Evolutionary conservation across 2,329 filamentous ascomycete species (phyloP).

Genomic region (Bipolaris zeicola): DNA sequence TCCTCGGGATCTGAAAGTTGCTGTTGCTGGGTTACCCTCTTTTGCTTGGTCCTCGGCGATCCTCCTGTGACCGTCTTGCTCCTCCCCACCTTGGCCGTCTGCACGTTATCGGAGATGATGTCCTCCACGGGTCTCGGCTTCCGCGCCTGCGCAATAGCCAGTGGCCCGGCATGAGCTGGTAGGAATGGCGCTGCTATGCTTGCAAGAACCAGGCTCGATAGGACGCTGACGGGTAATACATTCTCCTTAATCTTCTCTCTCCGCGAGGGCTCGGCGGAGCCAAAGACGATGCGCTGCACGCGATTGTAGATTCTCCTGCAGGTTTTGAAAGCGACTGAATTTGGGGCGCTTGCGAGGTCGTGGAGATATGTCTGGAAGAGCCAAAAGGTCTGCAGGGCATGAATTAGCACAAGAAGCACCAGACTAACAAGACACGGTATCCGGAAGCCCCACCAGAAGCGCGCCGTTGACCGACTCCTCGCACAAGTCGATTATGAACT

Average conservation of each 20-base stretch:
- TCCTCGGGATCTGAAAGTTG: constrained; percentile 47
- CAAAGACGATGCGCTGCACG: constrained; percentile 86
- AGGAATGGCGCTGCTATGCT: constrained; percentile 76
- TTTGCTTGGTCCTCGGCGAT: constrained; percentile 51
- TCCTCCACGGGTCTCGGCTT: constrained; percentile 71
- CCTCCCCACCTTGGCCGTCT: constrained; percentile 63
- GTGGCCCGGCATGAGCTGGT: constrained; percentile 77
- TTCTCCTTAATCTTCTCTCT: constrained; percentile 83
- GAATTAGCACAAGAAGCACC: constrained; percentile 28
- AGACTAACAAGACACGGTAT: constrained; percentile 29
- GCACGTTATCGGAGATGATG: constrained; percentile 64
- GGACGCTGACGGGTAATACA: constrained; percentile 76
- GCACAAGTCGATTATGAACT: constrained; percentile 84
- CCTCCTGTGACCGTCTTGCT: constrained; percentile 70
- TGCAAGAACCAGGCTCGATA: constrained; percentile 79
- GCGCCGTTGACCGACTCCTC: constrained; percentile 87
- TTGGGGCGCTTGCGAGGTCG: constrained; percentile 76
- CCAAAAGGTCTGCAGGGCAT: constrained; percentile 76
- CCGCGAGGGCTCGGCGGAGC: constrained; percentile 69
- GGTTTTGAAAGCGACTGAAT: constrained; percentile 78
- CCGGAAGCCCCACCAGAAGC: constrained; percentile 67
- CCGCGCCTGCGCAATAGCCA: constrained; percentile 80
- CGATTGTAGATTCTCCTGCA: constrained; percentile 86
- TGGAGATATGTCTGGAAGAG: constrained; percentile 86
- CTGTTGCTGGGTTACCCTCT: constrained; percentile 47